A percentile compares a stretch with the other conserved stretches of the same genome.
Evolutionary conservation across 139 green algal genomes (phyloP).

Genomic region (Spirogloea muscicola): DNA sequence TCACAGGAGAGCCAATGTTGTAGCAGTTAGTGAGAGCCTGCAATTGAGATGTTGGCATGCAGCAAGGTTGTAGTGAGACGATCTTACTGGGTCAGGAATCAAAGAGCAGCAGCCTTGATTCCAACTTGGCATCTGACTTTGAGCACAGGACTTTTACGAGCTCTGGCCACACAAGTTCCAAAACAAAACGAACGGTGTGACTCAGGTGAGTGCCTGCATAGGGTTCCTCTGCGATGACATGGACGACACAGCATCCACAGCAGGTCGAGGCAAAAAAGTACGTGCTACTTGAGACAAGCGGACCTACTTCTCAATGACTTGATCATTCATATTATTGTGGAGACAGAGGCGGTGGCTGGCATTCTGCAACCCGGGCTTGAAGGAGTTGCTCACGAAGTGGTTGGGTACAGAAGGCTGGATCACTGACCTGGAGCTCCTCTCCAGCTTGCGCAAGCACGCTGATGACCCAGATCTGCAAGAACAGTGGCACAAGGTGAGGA

Average conservation of each 20-base stretch:
- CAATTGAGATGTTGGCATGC: no score
- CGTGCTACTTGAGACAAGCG: no score
- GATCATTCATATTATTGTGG: not conserved
- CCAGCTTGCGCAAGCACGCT: constrained; percentile 33
- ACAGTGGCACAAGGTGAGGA: constrained; percentile 43
- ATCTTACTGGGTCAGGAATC: no score
- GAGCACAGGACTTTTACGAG: constrained; percentile 83
- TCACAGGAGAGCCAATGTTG: no score
- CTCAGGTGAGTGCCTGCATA: constrained; percentile 56
- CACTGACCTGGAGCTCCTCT: constrained; percentile 59
- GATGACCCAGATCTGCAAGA: constrained; percentile 52
- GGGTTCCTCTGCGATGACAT: no score
- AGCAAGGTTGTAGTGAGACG: no score
- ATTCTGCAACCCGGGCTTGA: constrained; percentile 76
- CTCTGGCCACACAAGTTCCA: constrained; percentile 88
- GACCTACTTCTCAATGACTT: no score
- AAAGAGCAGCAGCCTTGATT: no score
- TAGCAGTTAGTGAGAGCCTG: no score
- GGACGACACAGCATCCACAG: no score
- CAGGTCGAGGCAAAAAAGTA: no score
- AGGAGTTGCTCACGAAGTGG: constrained; percentile 71
- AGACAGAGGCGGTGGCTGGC: constrained; percentile 80
- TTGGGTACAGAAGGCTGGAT: constrained; percentile 72
- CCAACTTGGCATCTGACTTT: no score
- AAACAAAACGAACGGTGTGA: constrained; percentile 99